These are phyloP conservation scores for Triticum timopheevii DNA, from an alignment of 176 grass and related monocot species.

Conservation along the genomic window DNA sequence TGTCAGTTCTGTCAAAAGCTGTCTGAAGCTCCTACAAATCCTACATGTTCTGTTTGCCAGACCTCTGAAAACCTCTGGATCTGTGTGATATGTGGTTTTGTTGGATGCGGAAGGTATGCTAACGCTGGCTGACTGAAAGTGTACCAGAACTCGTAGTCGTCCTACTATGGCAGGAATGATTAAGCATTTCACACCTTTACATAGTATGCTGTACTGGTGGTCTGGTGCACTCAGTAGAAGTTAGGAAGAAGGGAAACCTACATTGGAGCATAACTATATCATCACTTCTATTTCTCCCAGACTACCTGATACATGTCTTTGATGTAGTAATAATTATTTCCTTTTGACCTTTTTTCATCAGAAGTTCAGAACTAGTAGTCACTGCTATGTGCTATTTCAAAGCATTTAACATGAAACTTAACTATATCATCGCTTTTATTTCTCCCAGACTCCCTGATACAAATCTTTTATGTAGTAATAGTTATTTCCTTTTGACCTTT, in stretches of 20 bases:
- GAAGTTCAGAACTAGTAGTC: neutral
- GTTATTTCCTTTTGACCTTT: neutral
- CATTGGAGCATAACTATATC: neutral
- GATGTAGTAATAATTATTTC: neutral
- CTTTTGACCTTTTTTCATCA: neutral
- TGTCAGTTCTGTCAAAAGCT: conserved; percentile 88
- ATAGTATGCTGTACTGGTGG: neutral
- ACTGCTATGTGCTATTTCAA: neutral
- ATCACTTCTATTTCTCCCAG: neutral
- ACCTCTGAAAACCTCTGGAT: conserved; percentile 94
- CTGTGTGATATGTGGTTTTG: conserved; percentile 96
- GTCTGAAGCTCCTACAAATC: conserved; percentile 75
- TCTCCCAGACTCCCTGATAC: neutral
- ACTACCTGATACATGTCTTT: neutral
- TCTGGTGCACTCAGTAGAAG: neutral
- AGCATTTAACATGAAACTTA: neutral
- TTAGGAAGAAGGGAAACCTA: neutral
- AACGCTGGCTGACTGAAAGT: neutral
- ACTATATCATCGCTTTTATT: neutral
- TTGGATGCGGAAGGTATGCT: conserved; percentile 93
- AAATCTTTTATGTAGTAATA: neutral
- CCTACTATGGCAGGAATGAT: neutral
- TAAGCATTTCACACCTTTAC: neutral
- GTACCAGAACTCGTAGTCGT: neutral
- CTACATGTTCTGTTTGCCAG: conserved; percentile 89